Evolutionary conservation across 2,329 filamentous ascomycete genomes (phyloP).

Genomic region (Neonectria magnoliae): DNA sequence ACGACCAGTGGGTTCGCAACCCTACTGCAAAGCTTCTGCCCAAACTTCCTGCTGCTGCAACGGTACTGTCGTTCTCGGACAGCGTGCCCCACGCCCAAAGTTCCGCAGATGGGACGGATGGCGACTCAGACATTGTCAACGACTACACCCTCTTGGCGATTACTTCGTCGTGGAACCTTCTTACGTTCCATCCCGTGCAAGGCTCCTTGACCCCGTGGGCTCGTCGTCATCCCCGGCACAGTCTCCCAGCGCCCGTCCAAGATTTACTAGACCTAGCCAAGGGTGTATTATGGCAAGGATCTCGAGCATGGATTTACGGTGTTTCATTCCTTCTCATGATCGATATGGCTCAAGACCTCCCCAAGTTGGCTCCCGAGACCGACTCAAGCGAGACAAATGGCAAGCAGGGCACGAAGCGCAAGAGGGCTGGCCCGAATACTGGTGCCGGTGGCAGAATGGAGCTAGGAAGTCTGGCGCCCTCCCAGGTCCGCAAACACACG

Average conservation of each 20-base stretch:
- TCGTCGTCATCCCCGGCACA: constrained; percentile 79
- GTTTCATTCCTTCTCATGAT: constrained; percentile 92
- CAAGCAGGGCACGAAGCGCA: constrained; percentile 61
- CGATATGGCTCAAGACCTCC: constrained; percentile 78
- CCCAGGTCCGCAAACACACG: constrained; percentile 53
- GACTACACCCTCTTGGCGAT: constrained; percentile 64
- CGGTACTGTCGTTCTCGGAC: constrained; percentile 74
- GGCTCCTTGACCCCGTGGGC: constrained; percentile 88
- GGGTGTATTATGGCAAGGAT: constrained; percentile 84
- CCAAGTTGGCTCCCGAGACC: constrained; percentile 42
- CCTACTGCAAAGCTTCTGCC: constrained; percentile 76
- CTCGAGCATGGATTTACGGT: constrained; percentile 87
- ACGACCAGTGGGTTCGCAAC: constrained; percentile 77
- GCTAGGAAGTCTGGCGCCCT: constrained; percentile 56
- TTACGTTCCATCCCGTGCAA: constrained; percentile 81
- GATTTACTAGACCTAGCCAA: constrained; percentile 82
- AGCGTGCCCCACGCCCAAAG: constrained; percentile 51
- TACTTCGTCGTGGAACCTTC: constrained; percentile 71
- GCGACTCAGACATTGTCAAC: constrained; percentile 43
- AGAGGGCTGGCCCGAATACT: constrained; percentile 58
- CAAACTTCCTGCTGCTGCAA: constrained; percentile 71
- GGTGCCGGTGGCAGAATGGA: constrained; percentile 66
- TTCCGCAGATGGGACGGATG: constrained; percentile 36
- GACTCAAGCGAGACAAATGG: constrained; percentile 42
- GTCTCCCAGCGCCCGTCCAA: constrained; percentile 78